phyloP scores from a whole-genome alignment of 2,329 filamentous ascomycete species.

The Pseudogymnoascus sp. region DNA sequence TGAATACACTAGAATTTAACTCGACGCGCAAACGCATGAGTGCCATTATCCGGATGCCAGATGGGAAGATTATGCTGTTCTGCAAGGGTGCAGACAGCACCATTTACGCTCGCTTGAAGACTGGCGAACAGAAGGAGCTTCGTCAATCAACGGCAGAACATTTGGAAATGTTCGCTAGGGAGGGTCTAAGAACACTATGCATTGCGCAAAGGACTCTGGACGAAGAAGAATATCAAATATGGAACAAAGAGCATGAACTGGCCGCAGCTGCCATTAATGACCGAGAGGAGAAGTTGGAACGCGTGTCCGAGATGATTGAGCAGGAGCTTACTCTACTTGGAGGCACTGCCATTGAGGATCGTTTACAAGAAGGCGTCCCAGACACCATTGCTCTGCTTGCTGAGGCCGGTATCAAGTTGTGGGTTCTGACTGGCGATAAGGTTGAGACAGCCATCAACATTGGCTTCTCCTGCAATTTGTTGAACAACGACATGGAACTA shows the following conservation, averaged over 20 bases:
- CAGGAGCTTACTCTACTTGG: conserved; percentile 80
- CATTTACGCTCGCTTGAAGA: conserved; percentile 84
- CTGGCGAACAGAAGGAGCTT: conserved; percentile 77
- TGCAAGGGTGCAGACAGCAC: conserved; percentile 98
- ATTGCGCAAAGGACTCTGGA: conserved; percentile 74
- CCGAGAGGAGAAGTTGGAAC: conserved; percentile 87
- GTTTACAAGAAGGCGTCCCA: conserved; percentile 90
- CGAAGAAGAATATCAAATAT: conserved; percentile 74
- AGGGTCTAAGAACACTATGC: conserved; percentile 89
- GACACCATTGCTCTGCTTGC: conserved; percentile 89
- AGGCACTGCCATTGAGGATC: conserved; percentile 94
- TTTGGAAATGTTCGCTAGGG: conserved; percentile 91
- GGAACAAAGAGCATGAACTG: conserved; percentile 79
- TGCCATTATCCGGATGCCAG: conserved; percentile 88
- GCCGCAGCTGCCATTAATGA: conserved; percentile 77
- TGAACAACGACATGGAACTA: conserved; percentile 96
- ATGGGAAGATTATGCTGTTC: conserved; percentile 80
- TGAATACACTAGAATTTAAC: conserved; percentile 97
- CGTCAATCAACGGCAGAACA: conserved; percentile 81
- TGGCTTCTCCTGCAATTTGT: conserved; percentile 94
- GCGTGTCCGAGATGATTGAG: conserved; percentile 82
- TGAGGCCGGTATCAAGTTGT: conserved; percentile 92
- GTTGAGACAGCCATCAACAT: conserved; percentile 99
- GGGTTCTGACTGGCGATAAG: conserved; percentile 97
- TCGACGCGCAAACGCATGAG: conserved; percentile 97